Evolutionary conservation across 805 yeast species (phyloP).

Genomic region (Dipodascus geniculatus): DNA sequence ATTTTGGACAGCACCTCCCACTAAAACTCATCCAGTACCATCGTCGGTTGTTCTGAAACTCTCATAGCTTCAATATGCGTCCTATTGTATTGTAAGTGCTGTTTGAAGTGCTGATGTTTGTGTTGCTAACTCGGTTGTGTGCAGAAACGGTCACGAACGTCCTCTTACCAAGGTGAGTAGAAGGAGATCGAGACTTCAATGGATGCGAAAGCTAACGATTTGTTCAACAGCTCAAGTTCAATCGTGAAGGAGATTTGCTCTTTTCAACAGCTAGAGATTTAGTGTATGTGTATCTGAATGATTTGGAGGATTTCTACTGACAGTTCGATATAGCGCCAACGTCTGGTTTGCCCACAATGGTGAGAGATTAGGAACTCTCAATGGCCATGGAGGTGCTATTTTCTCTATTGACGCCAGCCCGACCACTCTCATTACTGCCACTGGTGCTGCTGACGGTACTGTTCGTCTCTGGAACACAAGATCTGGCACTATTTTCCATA

Average conservation of each 20-base stretch:
- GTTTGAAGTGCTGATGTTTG: neutral
- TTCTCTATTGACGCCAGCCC: slow-evolving; percentile 85
- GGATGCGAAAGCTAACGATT: neutral
- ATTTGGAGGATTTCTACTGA: neutral
- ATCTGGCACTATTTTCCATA: slow-evolving; percentile 63
- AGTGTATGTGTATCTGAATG: slow-evolving; percentile 25
- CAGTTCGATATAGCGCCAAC: slow-evolving; percentile 37
- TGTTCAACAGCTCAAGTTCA: slow-evolving; percentile 74
- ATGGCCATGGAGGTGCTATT: slow-evolving; percentile 84
- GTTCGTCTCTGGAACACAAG: slow-evolving; percentile 75
- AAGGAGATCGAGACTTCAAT: neutral
- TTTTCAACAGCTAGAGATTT: slow-evolving; percentile 89
- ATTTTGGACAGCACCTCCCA: neutral
- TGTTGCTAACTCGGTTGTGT: neutral
- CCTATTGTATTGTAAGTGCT: slow-evolving; percentile 1
- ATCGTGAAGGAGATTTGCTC: slow-evolving; percentile 88
- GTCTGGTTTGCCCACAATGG: slow-evolving; percentile 95
- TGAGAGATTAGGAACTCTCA: slow-evolving; percentile 88
- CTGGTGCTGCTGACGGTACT: slow-evolving; percentile 86
- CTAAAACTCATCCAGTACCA: neutral
- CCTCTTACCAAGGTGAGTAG: neutral
- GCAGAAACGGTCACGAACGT: neutral
- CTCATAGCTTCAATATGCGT: neutral
- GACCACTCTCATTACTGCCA: slow-evolving; percentile 55
- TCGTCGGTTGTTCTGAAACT: neutral